Evolutionary conservation across 768 basidiomycete genomes (phyloP), one percentile per base, ranked within the genome.

Genomic region (Amanita phalloides): DNA sequence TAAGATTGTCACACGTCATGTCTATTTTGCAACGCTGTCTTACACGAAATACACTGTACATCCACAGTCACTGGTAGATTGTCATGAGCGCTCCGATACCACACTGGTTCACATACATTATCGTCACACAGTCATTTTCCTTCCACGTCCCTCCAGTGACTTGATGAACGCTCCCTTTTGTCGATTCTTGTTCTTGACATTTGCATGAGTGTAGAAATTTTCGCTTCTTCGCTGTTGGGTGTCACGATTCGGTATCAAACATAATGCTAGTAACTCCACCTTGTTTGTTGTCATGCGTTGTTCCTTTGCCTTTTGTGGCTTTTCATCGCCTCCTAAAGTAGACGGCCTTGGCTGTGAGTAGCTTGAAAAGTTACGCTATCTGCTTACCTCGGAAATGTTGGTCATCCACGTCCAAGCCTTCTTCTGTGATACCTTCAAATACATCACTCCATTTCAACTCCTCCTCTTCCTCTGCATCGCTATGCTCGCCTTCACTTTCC

Each of bases 281-380:
- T 99, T 99, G 74, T 83, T 91, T 1, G 96, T 98, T 60, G 79
- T 95, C 90, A 95, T 88, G 14, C 95, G 86, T 25, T 76, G 64
- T 57, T 77, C 86, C 65, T 90, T 90, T 46, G 64, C 67, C 13
- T 62, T 49, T 28, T 60, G 59, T 6, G 58, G 60, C 11, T 64
- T 61, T 39, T 69, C 74, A 23, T 66, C 66, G 11, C 71, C 62
- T 55, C 61, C 73, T 66, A 25, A 49, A 53, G 30, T 53, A 51
- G 35, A n/a, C 20, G 10, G 1, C 10, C 21, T 32, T 35, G 26
- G 21, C 28, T 9, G 11, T 9, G n/a, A 6, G 14, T 17, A 53
- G 46, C 49, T 20, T 47, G 45, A 23, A 49, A 51, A 37, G 13
- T 23, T 30, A 37, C 13, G 11, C 51, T 44, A 46, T 54, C 54